phyloP scores from a whole-genome alignment of 176 grass and related monocot species.

The Carex scoparia region DNA sequence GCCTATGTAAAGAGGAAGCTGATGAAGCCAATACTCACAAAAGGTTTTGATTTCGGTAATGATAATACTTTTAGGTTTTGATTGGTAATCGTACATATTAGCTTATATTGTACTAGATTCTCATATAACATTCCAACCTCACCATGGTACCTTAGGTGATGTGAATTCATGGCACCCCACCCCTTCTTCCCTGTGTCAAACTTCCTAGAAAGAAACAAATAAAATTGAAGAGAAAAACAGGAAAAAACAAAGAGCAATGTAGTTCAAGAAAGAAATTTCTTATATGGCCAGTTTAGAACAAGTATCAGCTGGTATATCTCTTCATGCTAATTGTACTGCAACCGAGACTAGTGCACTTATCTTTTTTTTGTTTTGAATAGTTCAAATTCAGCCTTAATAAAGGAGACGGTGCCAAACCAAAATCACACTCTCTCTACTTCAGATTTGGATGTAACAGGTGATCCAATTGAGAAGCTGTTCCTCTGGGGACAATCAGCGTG shows the following conservation, averaged over 20 bases:
- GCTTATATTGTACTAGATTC: neutral
- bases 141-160: too few relatives aligned
- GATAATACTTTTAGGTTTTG: neutral
- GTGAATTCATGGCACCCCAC: too few relatives aligned
- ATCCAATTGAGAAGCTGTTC: constrained; percentile 79
- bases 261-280: neutral
- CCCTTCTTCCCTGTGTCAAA: neutral
- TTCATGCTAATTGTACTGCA: neutral
- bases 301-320: neutral
- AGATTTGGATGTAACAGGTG: constrained; percentile 51
- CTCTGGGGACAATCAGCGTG: constrained; percentile 89
- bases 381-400: constrained; percentile 38
- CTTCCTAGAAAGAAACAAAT: neutral
- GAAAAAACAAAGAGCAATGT: neutral
- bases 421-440: constrained; percentile 36
- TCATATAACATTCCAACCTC: neutral
- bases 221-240: neutral
- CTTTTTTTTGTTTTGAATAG: constrained; percentile 34
- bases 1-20: constrained; percentile 13
- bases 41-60: constrained; percentile 30
- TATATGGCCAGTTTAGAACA: neutral
- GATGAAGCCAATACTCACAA: neutral
- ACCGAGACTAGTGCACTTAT: neutral
- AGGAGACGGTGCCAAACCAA: constrained; percentile 27
- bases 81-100: neutral